Percentiles rank a stretch among this genome's conserved stretches.
phyloP scores from a whole-genome alignment of 2,329 filamentous ascomycete genomes.

The Neofusicoccum sp. region DNA sequence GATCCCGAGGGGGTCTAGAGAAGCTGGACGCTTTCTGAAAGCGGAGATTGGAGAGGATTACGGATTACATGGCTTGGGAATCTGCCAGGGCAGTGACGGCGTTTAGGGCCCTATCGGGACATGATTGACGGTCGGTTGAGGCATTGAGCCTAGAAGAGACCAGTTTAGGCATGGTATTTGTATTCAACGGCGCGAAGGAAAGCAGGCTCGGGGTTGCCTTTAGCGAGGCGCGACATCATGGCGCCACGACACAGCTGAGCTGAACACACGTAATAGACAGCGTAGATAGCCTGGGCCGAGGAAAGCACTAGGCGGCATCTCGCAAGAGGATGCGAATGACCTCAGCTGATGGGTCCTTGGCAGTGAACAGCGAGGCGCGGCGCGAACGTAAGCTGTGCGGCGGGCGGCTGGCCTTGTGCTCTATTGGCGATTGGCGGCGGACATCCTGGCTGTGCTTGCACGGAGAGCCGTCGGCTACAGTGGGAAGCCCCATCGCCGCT shows the following conservation, averaged over 20 bases:
- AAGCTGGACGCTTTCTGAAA: conserved; percentile 17
- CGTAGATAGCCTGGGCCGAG: not conserved
- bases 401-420: conserved; percentile 5
- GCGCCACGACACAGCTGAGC: conserved; percentile 6
- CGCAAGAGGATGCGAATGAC: conserved; percentile 2
- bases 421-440: conserved; percentile 3
- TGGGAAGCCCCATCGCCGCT: conserved; percentile 18
- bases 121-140: not conserved
- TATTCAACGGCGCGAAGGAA: not conserved
- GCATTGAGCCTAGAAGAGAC: not conserved
- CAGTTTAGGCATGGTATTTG: conserved; percentile 3
- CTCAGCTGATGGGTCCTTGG: conserved; percentile 18
- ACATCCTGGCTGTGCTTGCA: conserved; percentile 14
- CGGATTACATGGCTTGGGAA: not conserved
- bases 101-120: not conserved
- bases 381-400: not conserved
- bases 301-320: not conserved
- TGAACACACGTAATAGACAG: conserved; percentile 10
- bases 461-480: conserved; percentile 8
- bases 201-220: not conserved
- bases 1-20: conserved; percentile 20
- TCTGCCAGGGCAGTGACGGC: not conserved
- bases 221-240: conserved; percentile 17
- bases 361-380: not conserved
- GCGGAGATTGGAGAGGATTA: not conserved